Evolutionary conservation across 2,329 filamentous ascomycete genomes (phyloP).

Genomic region (Rachicladosporium sp.): DNA sequence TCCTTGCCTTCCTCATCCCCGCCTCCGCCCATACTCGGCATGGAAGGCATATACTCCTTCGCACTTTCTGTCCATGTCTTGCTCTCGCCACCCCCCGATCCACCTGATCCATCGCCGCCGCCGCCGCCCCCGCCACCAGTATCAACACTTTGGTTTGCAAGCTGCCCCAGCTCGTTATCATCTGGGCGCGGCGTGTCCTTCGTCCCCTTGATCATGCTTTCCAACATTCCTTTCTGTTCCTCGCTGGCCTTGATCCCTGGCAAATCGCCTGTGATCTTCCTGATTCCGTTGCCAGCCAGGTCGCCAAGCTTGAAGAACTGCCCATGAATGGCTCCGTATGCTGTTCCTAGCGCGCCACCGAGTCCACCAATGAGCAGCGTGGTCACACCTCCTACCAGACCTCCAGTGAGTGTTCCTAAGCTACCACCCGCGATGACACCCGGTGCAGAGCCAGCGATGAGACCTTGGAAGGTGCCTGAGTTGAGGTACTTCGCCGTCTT

Average conservation of each 20-base stretch:
- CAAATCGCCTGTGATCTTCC: conserved; percentile 17
- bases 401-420: conserved; percentile 19
- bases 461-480: conserved; percentile 20
- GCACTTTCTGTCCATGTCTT: too few species aligned
- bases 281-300: conserved; percentile 12
- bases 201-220: conserved; percentile 21
- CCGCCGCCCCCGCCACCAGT: too few species aligned
- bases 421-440: conserved; percentile 16
- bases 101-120: too few species aligned
- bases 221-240: conserved; percentile 20
- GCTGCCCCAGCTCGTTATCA: too few species aligned
- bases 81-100: too few species aligned
- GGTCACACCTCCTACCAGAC: conserved; percentile 19
- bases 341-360: conserved; percentile 14
- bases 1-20: too few species aligned
- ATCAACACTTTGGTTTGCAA: too few species aligned
- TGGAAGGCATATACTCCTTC: too few species aligned
- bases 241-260: conserved; percentile 18
- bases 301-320: conserved; percentile 20
- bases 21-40: too few species aligned
- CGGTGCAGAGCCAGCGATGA: conserved; percentile 18
- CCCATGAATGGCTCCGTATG: conserved; percentile 15
- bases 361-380: conserved; percentile 17
- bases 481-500: conserved; percentile 21
- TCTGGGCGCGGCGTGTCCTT: conserved; percentile 4